Conservation (phyloP, 345 rosid species). For the Carallia pectinifolia region DNA sequence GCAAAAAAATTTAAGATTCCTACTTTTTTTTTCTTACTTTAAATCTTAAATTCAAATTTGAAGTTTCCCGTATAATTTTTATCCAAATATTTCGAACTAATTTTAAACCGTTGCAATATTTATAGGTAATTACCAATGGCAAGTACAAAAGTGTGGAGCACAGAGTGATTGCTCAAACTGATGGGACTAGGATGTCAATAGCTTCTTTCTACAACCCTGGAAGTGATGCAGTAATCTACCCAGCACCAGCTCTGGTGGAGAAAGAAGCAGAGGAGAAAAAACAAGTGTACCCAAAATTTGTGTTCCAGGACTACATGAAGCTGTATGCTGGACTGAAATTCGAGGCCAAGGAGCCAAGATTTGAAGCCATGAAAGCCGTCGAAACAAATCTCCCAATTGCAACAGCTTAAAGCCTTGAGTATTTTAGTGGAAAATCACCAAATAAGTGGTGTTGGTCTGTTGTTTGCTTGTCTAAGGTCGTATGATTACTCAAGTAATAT, state of each 20-base stretch:
- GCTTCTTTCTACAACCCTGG: constrained; percentile 97
- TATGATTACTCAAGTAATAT: background rate
- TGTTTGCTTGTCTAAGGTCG: background rate
- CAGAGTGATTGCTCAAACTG: constrained; percentile 73
- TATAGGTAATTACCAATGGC: constrained; percentile 85
- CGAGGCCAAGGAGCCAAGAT: constrained; percentile 90
- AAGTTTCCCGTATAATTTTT: background rate
- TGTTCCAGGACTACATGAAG: constrained; percentile 91
- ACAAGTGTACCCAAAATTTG: constrained; percentile 64
- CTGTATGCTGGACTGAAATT: constrained; percentile 71
- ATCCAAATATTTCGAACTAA: background rate
- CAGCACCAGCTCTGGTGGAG: constrained; percentile 66
- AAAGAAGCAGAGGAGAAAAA: constrained; percentile 43
- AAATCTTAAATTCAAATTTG: background rate
- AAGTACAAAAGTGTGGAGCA: constrained; percentile 90
- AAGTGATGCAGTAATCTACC: constrained; percentile 73
- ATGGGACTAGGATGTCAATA: constrained; percentile 78
- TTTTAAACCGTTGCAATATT: background rate
- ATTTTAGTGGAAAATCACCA: no score
- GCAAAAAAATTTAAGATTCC: no score
- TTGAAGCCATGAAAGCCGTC: constrained; percentile 80
- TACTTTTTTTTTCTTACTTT: no score
- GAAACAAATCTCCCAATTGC: constrained; percentile 36
- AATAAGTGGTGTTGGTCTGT: background rate
- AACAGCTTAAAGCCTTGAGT: constrained; percentile 26